Evolutionary conservation across 371 early-diverging fungal genomes (phyloP), one percentile per base, ranked within the genome.

Genomic region (Mucor racemosus): DNA sequence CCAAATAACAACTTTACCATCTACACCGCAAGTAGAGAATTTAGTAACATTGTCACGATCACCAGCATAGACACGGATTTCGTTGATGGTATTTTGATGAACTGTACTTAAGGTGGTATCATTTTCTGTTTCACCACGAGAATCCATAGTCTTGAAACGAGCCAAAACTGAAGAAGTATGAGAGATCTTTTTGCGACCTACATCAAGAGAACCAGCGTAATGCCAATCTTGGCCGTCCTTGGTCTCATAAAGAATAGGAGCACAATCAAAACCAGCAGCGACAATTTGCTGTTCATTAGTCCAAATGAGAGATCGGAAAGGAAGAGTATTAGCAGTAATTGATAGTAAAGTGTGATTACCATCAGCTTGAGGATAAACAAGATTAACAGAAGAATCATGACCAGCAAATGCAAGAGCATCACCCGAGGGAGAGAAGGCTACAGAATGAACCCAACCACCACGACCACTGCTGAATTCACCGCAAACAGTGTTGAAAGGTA

Each of bases 41-140:
- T 91, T 81, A 26, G 87, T 78, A 34, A 93, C 86, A 63, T 85
- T 75, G 15, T 79, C 84, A n/a, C 85, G 84, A 0, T 80, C 60
- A 21, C 89, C 87, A 40, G 77, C 74, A 73, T 86, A 90, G 10
- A 86, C 66, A 58, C 91, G 89, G 41, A 91, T 78, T 68, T 82
- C 84, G 59, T 92, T 95, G 77, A 97, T 97, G 17, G 97, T 94
- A 78, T 98, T 98, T 78, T 98, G 98, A 75, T 98, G 98, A 13
- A 88, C 85, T 7, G 91, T 89, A 56, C 85, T 84, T 26, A 97
- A 80, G 68, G 88, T 90, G 19, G 91, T 88, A 74, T 95, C 94
- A 64, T 74, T 75, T 46, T 81, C 78, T 6, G 83, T 59, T 63
- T 94, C 94, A 57, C 89, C 95, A 59, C 92, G 88, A 42, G 90